These are phyloP conservation scores for Wickerhamomyces rabaulensis DNA, from an alignment of 805 yeast species.

Conservation along the genomic window DNA sequence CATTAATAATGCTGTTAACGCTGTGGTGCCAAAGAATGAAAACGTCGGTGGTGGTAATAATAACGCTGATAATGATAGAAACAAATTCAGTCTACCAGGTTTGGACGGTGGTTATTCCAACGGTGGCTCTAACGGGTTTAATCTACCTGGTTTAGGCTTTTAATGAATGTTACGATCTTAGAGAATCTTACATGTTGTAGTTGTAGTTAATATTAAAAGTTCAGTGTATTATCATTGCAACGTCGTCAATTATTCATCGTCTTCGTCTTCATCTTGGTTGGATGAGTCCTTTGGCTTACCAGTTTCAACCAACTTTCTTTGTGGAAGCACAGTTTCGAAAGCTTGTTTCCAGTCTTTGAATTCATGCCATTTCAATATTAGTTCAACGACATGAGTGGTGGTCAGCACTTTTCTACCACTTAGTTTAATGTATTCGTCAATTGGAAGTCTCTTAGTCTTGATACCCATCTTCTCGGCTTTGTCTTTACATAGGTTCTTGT, in stretches of 20 bases:
- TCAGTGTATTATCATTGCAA: neutral
- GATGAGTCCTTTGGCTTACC: neutral
- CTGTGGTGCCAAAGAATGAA: slow-evolving; percentile 27
- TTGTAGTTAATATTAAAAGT: too few relatives aligned
- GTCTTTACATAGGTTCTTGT: slow-evolving; percentile 70
- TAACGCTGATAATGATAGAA: neutral
- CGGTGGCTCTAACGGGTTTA: slow-evolving; percentile 5
- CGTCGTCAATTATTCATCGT: neutral
- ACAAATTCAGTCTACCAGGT: slow-evolving; percentile 13
- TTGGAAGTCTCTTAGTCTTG: slow-evolving; percentile 74
- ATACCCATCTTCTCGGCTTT: slow-evolving; percentile 76
- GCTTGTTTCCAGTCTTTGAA: slow-evolving; percentile 78
- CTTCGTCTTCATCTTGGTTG: neutral
- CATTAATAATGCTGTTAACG: slow-evolving; percentile 31
- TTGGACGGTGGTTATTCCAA: slow-evolving; percentile 10
- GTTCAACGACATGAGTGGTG: slow-evolving; percentile 91
- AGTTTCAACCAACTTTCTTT: slow-evolving; percentile 44
- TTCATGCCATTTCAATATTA: slow-evolving; percentile 78
- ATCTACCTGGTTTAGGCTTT: slow-evolving; percentile 14
- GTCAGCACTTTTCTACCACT: slow-evolving; percentile 88
- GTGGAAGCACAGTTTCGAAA: slow-evolving; percentile 83
- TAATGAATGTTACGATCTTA: slow-evolving; percentile 1
- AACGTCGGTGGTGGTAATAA: slow-evolving; percentile 19
- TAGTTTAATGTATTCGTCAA: slow-evolving; percentile 74
- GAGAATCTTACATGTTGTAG: neutral